Evolutionary conservation across 257 asterid genomes (phyloP).

Genomic region (Solanum pinnatisectum): DNA sequence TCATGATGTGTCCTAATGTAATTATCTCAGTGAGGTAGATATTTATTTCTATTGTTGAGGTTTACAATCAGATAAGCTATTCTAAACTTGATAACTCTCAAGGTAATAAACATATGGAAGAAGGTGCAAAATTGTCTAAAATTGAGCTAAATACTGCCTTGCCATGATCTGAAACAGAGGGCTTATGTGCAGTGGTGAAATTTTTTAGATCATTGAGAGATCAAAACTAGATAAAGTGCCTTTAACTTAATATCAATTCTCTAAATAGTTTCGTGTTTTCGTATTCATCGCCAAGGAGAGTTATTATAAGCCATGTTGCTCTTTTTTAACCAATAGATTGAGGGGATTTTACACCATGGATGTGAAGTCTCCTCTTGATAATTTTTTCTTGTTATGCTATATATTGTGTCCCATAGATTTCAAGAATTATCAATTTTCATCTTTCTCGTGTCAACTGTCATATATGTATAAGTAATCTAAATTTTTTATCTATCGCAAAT

Average conservation of each 20-base stretch:
- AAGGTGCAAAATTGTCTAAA: neutral
- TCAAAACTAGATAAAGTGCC: neutral
- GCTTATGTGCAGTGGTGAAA: neutral
- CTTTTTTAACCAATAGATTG: neutral
- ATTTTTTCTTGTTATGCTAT: neutral
- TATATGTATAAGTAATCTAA: neutral
- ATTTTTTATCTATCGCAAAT: neutral
- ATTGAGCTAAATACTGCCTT: neutral
- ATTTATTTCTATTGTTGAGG: no score
- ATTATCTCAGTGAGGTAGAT: no score
- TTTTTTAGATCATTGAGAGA: neutral
- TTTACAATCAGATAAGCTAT: no score
- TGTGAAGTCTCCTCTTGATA: neutral
- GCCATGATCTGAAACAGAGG: neutral
- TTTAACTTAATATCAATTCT: neutral
- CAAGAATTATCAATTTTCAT: neutral
- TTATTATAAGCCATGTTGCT: neutral
- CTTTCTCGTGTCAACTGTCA: neutral
- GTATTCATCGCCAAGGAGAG: slow-evolving; percentile 1
- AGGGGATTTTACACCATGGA: slow-evolving; percentile 1
- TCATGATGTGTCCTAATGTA: no score
- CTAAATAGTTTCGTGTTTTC: neutral
- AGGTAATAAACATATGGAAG: neutral
- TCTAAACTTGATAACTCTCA: no score
- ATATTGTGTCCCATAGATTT: neutral